Conservation (phyloP, 495 filamentous ascomycete species). For the Pseudevernia furfuracea region DNA sequence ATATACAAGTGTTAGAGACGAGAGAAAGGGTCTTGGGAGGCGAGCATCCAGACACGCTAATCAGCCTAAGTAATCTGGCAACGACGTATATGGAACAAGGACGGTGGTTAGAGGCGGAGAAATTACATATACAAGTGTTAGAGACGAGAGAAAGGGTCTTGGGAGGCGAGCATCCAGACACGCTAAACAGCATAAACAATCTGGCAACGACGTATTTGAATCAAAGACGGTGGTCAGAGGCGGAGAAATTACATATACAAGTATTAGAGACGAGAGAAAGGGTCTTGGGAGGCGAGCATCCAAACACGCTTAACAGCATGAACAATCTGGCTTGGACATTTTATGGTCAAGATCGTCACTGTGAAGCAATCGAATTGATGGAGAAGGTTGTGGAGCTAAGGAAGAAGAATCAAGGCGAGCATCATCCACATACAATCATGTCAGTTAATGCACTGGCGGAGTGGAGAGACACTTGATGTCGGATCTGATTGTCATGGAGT, state of each 20-base stretch:
- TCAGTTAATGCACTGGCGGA: not conserved
- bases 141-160: slow-evolving; percentile 5
- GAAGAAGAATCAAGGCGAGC: slow-evolving; percentile 1
- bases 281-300: slow-evolving; percentile 1
- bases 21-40: slow-evolving; percentile 7
- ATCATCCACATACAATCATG: slow-evolving; percentile 1
- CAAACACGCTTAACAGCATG: slow-evolving; percentile 23
- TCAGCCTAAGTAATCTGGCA: slow-evolving; percentile 31
- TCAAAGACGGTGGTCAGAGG: slow-evolving; percentile 7
- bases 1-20: slow-evolving; percentile 23
- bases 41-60: slow-evolving; percentile 34
- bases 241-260: not conserved
- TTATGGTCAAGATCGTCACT: not conserved
- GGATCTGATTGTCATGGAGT: too few relatives aligned
- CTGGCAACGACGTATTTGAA: not conserved
- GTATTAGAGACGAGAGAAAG: slow-evolving; percentile 28
- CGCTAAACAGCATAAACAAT: slow-evolving; percentile 12
- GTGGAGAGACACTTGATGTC: too few relatives aligned
- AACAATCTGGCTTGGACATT: slow-evolving; percentile 24
- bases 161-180: slow-evolving; percentile 4
- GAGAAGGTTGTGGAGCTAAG: slow-evolving; percentile 9
- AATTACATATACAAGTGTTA: slow-evolving; percentile 5
- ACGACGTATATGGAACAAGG: not conserved
- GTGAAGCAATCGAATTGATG: slow-evolving; percentile 20
- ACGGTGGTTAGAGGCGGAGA: slow-evolving; percentile 18